These are phyloP conservation scores for Poa annua DNA, from an alignment of 176 grass and related monocot species.

Conservation along the genomic window DNA sequence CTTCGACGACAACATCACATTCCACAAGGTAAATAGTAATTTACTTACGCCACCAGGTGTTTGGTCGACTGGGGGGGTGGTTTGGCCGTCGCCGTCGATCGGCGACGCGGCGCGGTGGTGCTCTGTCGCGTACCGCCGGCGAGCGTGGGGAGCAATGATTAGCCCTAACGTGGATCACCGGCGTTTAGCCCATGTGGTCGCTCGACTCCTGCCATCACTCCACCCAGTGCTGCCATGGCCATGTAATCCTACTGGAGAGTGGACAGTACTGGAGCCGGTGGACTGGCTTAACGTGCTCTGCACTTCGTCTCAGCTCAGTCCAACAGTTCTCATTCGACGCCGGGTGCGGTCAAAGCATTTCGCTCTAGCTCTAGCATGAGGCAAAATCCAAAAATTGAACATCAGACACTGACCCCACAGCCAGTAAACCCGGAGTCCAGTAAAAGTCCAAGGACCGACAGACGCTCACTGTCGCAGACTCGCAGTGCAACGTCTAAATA, in stretches of 20 bases:
- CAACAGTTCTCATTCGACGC: not conserved
- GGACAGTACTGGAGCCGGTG: not conserved
- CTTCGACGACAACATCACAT: constrained; percentile 98
- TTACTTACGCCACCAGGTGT: not conserved
- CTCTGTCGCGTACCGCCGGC: not conserved
- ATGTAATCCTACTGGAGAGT: not conserved
- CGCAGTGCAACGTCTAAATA: too few species aligned
- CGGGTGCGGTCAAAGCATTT: constrained; percentile 18
- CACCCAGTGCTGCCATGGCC: not conserved
- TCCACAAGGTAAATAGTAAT: constrained; percentile 74
- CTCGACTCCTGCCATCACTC: not conserved
- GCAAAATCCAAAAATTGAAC: not conserved
- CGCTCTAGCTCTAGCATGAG: not conserved
- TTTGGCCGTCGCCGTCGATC: constrained; percentile 42
- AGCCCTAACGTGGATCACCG: not conserved
- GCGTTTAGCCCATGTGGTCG: constrained; percentile 38
- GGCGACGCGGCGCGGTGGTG: constrained; percentile 40
- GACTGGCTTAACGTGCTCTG: not conserved
- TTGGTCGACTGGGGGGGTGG: not conserved
- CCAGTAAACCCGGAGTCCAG: constrained; percentile 32
- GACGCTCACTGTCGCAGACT: not conserved
- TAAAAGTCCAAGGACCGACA: constrained; percentile 2
- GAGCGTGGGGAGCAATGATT: constrained; percentile 44
- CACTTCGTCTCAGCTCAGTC: not conserved
- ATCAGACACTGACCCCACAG: constrained; percentile 41